Conservation (phyloP, 257 asterid species). For the Gynochthodes officinalis region DNA sequence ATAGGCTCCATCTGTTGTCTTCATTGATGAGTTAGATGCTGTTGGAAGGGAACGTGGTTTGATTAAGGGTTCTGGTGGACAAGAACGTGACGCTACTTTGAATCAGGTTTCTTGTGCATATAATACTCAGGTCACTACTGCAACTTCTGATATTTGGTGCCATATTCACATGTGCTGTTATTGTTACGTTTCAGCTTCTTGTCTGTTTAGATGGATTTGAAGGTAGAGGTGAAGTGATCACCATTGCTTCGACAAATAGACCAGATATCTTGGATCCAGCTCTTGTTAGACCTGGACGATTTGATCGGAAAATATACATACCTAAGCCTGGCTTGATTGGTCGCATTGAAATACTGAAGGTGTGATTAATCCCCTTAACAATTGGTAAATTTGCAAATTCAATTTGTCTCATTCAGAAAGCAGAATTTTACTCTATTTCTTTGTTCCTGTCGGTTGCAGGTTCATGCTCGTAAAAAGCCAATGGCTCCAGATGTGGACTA, state of each 20-base stretch:
- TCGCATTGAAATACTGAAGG: slow-evolving; percentile 86
- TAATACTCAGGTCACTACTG: slow-evolving; percentile 11
- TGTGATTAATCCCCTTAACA: slow-evolving; percentile 24
- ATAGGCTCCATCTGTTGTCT: slow-evolving; percentile 96
- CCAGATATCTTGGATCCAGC: slow-evolving; percentile 98
- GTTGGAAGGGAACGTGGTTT: slow-evolving; percentile 97
- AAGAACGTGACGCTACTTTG: slow-evolving; percentile 97
- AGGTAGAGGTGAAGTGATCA: slow-evolving; percentile 96
- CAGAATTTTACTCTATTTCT: neutral
- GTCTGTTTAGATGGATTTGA: slow-evolving; percentile 96
- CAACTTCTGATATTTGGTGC: slow-evolving; percentile 18
- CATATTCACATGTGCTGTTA: slow-evolving; percentile 22
- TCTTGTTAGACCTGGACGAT: slow-evolving; percentile 95
- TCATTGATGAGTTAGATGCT: slow-evolving; percentile 97
- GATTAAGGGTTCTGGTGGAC: slow-evolving; percentile 91
- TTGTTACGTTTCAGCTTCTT: slow-evolving; percentile 71
- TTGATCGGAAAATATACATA: slow-evolving; percentile 80
- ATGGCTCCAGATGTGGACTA: slow-evolving; percentile 91
- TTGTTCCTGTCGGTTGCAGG: slow-evolving; percentile 40
- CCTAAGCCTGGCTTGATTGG: slow-evolving; percentile 96
- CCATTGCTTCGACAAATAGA: slow-evolving; percentile 97
- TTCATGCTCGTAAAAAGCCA: slow-evolving; percentile 92
- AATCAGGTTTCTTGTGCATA: slow-evolving; percentile 66
- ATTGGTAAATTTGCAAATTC: slow-evolving; percentile 5
- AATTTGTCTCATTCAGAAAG: neutral